Evolutionary conservation across 2,329 filamentous ascomycete genomes (phyloP).

Genomic region (Huntiella bhutanensis): DNA sequence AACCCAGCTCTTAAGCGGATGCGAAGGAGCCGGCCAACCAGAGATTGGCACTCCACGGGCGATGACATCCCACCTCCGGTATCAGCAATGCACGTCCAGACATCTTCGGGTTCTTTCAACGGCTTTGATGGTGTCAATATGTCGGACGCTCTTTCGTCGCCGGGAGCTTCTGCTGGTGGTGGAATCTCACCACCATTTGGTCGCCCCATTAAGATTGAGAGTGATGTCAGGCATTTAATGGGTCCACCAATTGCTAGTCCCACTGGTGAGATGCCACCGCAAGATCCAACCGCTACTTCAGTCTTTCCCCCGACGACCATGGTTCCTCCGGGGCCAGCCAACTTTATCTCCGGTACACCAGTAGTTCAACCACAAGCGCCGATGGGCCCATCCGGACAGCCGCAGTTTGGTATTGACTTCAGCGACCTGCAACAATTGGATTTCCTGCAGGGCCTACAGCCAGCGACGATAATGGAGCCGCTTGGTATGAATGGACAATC

Average conservation of each 20-base stretch:
- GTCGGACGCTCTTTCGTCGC: conserved; percentile 24
- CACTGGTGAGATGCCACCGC: neutral
- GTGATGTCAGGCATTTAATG: neutral
- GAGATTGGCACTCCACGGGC: conserved; percentile 18
- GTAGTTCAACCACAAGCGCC: neutral
- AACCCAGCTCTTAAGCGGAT: conserved; percentile 16
- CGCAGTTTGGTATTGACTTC: conserved; percentile 19
- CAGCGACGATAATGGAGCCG: conserved; percentile 10
- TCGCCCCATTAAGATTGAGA: neutral
- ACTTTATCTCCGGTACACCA: neutral
- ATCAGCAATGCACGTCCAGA: conserved; percentile 9
- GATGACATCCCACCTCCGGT: conserved; percentile 13
- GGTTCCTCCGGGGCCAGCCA: too few relatives aligned
- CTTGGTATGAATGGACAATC: conserved; percentile 21
- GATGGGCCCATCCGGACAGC: conserved; percentile 2
- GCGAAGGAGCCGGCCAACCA: conserved; percentile 13
- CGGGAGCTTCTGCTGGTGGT: conserved; percentile 21
- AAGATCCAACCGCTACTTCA: neutral
- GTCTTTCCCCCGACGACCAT: neutral
- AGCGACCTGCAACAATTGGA: conserved; percentile 34
- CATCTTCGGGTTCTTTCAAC: neutral
- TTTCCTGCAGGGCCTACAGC: conserved; percentile 28
- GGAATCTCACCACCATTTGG: conserved; percentile 16
- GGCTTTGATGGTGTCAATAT: conserved; percentile 19
- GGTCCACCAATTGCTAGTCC: neutral